Base-by-base conservation (phyloP, 1,284 basidiomycete species). In the Waitea zeae region DNA sequence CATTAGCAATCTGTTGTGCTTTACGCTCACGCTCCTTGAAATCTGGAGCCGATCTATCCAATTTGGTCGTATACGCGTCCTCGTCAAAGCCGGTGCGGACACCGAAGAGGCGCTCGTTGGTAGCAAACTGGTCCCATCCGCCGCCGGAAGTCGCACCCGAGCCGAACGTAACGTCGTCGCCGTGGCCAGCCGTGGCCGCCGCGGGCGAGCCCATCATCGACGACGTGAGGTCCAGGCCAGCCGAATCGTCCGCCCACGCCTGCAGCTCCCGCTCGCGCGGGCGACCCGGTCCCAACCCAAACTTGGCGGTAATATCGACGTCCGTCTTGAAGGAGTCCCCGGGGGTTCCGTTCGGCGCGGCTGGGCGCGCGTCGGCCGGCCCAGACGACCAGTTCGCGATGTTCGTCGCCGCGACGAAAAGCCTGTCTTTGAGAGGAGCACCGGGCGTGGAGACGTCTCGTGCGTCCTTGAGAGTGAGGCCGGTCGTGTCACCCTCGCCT, bases 111-210 rank as follows among this genome's bases (percentile, higher is more conserved):
- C 81, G 70, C 56, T 96, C 90, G 56, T 98, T 99, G 37, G 67
- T 84, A 28, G 80, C 80, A 48, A 99, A 99, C 58, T 98, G 93
- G 54, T 99, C 92, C 93, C 95, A 99, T 1, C 62, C 58, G 30
- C 57, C 54, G 26, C 44, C 48, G 30, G 41, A 54, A 5, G 46
- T 41, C 9, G 67, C 54, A 14, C 62, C 62, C 12, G 64, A 49
- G 3, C 74, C 77, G 42, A 86, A 82, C 0, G 79, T 83, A 34
- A 70, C 41, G 34, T 81, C 78, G 47, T 82, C 78, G 34, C 57
- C 61, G 34, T 52, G 50, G 3, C 44, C 46, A 17, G 2, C 24
- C 7, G 24, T 7, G 9, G 9, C 24, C 9, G 9, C n/a, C 9
- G 24, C 24, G 42, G 36, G 3, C 41, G 36, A 32, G n/a, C n/a